These are phyloP conservation scores for Trichoderma hamatum DNA, from an alignment of 2,329 filamentous ascomycete genomes.

Conservation along the genomic window DNA sequence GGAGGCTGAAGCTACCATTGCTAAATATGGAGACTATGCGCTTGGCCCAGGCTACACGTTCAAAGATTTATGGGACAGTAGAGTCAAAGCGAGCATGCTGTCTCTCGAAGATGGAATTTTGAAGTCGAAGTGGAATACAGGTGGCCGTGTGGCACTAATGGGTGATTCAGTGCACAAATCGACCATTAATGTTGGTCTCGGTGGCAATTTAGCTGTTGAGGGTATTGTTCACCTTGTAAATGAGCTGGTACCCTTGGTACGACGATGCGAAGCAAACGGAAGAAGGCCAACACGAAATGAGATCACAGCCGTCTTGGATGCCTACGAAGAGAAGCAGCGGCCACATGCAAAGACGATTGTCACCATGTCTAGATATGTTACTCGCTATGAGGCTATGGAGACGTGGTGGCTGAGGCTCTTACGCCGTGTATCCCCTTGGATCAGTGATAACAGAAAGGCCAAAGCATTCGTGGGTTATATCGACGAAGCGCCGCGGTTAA, in stretches of 20 bases:
- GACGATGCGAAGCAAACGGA: neutral
- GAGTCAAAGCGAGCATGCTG: slow-evolving; percentile 3
- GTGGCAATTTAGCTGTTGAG: slow-evolving; percentile 13
- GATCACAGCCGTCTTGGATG: neutral
- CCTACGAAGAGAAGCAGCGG: slow-evolving; percentile 18
- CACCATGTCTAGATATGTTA: slow-evolving; percentile 12
- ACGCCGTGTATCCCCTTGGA: slow-evolving; percentile 13
- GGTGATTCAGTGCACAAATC: slow-evolving; percentile 11
- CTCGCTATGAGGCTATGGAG: slow-evolving; percentile 16
- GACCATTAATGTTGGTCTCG: slow-evolving; percentile 8
- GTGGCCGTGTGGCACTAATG: neutral
- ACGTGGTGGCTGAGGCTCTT: slow-evolving; percentile 21
- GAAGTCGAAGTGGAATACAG: slow-evolving; percentile 13
- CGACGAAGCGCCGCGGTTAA: slow-evolving; percentile 7
- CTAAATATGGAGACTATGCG: slow-evolving; percentile 15
- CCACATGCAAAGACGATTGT: slow-evolving; percentile 9
- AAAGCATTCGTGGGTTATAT: slow-evolving; percentile 1
- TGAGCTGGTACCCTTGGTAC: slow-evolving; percentile 6
- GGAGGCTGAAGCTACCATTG: slow-evolving; percentile 10
- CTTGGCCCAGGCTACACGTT: slow-evolving; percentile 12
- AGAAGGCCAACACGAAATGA: slow-evolving; percentile 3
- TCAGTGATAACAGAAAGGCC: slow-evolving; percentile 12
- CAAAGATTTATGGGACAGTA: slow-evolving; percentile 16
- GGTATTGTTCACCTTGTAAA: slow-evolving; percentile 14
- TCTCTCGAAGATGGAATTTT: slow-evolving; percentile 18